These are phyloP conservation scores for Botryotinia narcissicola DNA, from an alignment of 2,329 filamentous ascomycete species.

Conservation along the genomic window DNA sequence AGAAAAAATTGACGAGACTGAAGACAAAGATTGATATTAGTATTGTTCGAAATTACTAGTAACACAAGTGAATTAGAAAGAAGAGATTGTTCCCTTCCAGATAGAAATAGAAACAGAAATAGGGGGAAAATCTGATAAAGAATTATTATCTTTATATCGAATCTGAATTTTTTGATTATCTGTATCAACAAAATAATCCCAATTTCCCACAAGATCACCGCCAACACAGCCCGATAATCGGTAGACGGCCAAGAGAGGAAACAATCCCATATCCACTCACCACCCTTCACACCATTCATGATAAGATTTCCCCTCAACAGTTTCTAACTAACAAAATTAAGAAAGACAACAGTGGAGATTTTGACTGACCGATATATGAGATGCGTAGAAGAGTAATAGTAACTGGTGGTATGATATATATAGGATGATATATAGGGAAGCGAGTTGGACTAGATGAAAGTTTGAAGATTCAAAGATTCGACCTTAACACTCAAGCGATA, in stretches of 20 bases:
- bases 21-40: constrained; percentile 17
- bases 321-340: not conserved
- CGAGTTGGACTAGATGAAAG: not conserved
- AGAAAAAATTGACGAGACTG: constrained; percentile 5
- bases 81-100: not conserved
- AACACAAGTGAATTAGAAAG: not conserved
- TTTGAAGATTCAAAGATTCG: not conserved
- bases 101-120: not conserved
- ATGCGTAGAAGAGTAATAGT: no score
- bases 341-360: not conserved
- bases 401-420: not conserved
- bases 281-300: constrained; percentile 4
- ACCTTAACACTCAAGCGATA: not conserved
- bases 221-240: constrained; percentile 16
- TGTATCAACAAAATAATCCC: not conserved
- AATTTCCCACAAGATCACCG: constrained; percentile 11
- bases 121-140: not conserved
- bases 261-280: constrained; percentile 2
- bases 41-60: constrained; percentile 15
- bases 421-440: not conserved
- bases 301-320: not conserved
- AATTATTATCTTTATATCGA: not conserved
- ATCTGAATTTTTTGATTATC: constrained; percentile 2
- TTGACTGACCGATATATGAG: not conserved
- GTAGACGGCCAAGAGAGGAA: constrained; percentile 11